phyloP scores from a whole-genome alignment of 2,329 filamentous ascomycete species.

The Trichoderma sp. region DNA sequence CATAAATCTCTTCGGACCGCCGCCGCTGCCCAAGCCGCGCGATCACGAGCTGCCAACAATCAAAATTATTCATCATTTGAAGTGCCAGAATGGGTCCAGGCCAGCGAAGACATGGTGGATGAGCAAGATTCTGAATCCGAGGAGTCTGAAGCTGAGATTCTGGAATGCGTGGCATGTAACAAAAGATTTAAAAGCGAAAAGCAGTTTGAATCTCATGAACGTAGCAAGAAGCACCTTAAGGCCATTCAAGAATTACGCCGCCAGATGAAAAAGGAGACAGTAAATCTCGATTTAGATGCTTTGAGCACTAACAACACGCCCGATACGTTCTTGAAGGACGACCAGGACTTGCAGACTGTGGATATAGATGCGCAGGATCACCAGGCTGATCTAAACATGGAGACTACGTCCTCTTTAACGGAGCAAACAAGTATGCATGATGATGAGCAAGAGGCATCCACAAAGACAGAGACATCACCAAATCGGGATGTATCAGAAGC shows the following conservation, averaged over 20 bases:
- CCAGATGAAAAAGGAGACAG: slow-evolving; percentile 82
- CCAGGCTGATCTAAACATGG: not conserved
- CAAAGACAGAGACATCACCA: not conserved
- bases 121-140: slow-evolving; percentile 64
- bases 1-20: slow-evolving; percentile 77
- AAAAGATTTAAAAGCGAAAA: slow-evolving; percentile 88
- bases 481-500: not conserved
- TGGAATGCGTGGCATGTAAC: slow-evolving; percentile 77
- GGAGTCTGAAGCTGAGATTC: slow-evolving; percentile 59
- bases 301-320: not conserved
- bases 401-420: not conserved
- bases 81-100: slow-evolving; percentile 74
- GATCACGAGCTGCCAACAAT: slow-evolving; percentile 78
- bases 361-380: not conserved
- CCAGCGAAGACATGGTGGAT: slow-evolving; percentile 55
- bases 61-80: slow-evolving; percentile 67
- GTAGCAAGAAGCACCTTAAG: slow-evolving; percentile 94
- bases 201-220: slow-evolving; percentile 88
- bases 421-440: not conserved
- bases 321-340: not conserved
- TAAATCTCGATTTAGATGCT: slow-evolving; percentile 54
- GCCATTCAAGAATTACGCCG: slow-evolving; percentile 76
- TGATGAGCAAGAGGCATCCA: not conserved
- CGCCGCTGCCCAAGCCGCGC: slow-evolving; percentile 79
- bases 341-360: not conserved